Percentiles rank a stretch among this genome's conserved stretches.
Conservation (phyloP, 805 yeast genomes). For the Saccharomycopsis sp. region DNA sequence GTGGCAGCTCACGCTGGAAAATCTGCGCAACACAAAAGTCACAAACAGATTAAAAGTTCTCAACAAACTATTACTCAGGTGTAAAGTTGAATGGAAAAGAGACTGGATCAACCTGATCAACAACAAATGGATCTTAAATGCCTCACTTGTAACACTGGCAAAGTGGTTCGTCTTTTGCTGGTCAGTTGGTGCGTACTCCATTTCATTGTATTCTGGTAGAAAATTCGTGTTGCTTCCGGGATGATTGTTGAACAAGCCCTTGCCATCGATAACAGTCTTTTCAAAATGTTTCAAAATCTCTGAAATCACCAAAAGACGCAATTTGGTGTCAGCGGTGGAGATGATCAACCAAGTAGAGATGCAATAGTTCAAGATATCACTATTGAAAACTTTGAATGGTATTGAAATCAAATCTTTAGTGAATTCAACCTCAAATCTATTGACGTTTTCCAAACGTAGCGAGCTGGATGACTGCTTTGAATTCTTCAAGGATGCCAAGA, state of each 20-base stretch:
- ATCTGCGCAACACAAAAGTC: slow-evolving; percentile 43
- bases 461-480: slow-evolving; percentile 20
- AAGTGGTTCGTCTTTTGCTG: slow-evolving; percentile 45
- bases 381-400: slow-evolving; percentile 62
- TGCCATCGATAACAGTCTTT: slow-evolving; percentile 43
- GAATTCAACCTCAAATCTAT: slow-evolving; percentile 28
- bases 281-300: slow-evolving; percentile 69
- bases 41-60: slow-evolving; percentile 55
- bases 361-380: slow-evolving; percentile 44
- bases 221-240: neutral
- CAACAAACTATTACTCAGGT: slow-evolving; percentile 60
- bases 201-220: slow-evolving; percentile 48
- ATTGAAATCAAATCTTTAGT: slow-evolving; percentile 47
- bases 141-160: slow-evolving; percentile 39
- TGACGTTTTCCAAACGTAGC: slow-evolving; percentile 19
- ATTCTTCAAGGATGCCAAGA: slow-evolving; percentile 5
- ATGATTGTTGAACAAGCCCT: slow-evolving; percentile 53
- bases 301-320: slow-evolving; percentile 52
- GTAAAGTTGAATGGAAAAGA: slow-evolving; percentile 69
- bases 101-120: slow-evolving; percentile 63
- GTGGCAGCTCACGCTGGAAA: slow-evolving; percentile 61
- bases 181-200: slow-evolving; percentile 88
- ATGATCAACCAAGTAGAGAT: slow-evolving; percentile 75
- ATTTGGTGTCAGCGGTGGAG: slow-evolving; percentile 53
- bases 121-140: slow-evolving; percentile 58